These are phyloP conservation scores for Flaveria robusta DNA, from an alignment of 129 eudicot genomes.

Conservation along the genomic window DNA sequence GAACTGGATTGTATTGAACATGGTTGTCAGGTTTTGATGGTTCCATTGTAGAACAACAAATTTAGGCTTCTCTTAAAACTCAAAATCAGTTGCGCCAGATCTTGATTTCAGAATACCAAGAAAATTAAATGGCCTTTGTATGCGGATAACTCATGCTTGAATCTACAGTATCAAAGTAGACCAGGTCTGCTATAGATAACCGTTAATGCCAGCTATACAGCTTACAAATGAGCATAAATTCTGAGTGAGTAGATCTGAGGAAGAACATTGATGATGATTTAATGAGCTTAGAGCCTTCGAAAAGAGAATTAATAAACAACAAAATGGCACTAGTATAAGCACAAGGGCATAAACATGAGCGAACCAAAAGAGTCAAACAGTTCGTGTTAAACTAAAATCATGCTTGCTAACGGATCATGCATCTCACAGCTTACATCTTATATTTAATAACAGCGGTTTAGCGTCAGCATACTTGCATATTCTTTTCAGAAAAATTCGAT, in stretches of 20 bases:
- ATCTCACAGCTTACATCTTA: slow-evolving; percentile 4
- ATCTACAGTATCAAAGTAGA: slow-evolving; percentile 27
- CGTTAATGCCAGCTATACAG: slow-evolving; percentile 14
- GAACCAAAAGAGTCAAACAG: background rate
- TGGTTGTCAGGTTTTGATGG: slow-evolving; percentile 48
- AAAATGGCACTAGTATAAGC: slow-evolving; percentile 7
- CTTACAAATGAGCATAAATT: slow-evolving; percentile 17
- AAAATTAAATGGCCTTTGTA: slow-evolving; percentile 36
- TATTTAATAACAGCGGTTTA: background rate
- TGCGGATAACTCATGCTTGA: slow-evolving; percentile 27
- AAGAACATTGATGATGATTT: background rate
- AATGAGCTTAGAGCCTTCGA: slow-evolving; percentile 27
- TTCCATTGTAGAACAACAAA: slow-evolving; percentile 49
- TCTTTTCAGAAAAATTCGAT: background rate
- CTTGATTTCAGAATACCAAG: slow-evolving; percentile 40
- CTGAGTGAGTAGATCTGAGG: slow-evolving; percentile 9
- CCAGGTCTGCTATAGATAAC: no score
- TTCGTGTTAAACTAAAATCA: background rate
- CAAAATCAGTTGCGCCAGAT: slow-evolving; percentile 29
- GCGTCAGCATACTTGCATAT: background rate
- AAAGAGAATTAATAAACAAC: background rate
- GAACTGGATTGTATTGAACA: slow-evolving; percentile 40
- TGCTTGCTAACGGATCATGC: slow-evolving; percentile 6
- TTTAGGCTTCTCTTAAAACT: slow-evolving; percentile 21
- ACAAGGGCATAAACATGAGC: slow-evolving; percentile 1